Evolutionary conservation across 495 filamentous ascomycete species (phyloP), one percentile per base, ranked within the genome.

Genomic region (Talaromyces proteolyticus): DNA sequence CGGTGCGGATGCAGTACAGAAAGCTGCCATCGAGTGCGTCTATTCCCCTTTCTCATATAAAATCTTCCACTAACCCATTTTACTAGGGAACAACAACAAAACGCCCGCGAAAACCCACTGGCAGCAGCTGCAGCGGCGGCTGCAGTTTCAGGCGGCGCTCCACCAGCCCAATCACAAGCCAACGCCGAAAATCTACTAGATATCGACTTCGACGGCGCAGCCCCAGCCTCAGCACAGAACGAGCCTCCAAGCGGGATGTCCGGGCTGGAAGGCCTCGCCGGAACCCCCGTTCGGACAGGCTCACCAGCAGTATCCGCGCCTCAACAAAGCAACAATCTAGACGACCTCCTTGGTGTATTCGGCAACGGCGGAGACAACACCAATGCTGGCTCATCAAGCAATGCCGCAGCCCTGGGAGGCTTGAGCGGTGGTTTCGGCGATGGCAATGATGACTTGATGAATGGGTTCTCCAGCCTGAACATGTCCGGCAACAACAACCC

Each of bases 161-260:
- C 73, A 22, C 62, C 73, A 24, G 59, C 72, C 20, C 72, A 76
- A 52, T 50, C 75, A 17, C 84, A 91, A 67, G 84, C 59, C 72
- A 96, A 96, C 62, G 81, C 88, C 53, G 93, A 98, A 64, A 98
- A 97, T 59, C 76, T 98, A 26, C 78, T 98, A 49, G 93, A 98
- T 66, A 96, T 98, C 59, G 93, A 98, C 71, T 97, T 97, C 65
- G 93, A 97, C 61, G 94, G 93, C 23, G 84, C 87, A 4, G 93
- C 89, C 19, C 94, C 93, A 0, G 93, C 93, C 12, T 91, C 86
- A 16, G 80, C 90, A 16, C 88, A 94, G 54, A 85, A 85, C 54
- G 78, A 79, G 38, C 78, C 84, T n/a, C 58, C 70, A 8, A 68
- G 63, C 20, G 81, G 83, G 42, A 61, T 79, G 51, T 83, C 81